Conservation (phyloP, 176 grass and related monocot species). For the Bothriochloa decipiens region DNA sequence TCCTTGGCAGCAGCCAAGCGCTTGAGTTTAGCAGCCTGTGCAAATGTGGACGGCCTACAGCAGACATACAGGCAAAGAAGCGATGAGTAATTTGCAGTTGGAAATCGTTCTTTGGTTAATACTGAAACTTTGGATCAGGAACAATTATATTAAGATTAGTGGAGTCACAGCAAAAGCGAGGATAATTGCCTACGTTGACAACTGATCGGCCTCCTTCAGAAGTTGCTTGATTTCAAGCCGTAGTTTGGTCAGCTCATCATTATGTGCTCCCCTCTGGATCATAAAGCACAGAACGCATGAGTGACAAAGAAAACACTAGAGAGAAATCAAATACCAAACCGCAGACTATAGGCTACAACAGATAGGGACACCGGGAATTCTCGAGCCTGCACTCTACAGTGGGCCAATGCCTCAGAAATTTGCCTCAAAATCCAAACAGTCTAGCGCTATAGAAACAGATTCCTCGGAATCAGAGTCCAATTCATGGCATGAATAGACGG, state of each 20-base stretch:
- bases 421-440: background rate
- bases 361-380: background rate
- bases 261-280: constrained; percentile 66
- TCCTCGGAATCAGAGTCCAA: background rate
- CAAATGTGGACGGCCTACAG: constrained; percentile 92
- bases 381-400: background rate
- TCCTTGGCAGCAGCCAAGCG: constrained; percentile 79
- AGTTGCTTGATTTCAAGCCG: constrained; percentile 76
- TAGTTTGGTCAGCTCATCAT: constrained; percentile 64
- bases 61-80: constrained; percentile 16
- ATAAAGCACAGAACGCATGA: constrained; percentile 5
- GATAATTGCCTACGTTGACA: constrained; percentile 67
- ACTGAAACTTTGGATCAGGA: background rate
- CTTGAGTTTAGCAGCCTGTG: constrained; percentile 90
- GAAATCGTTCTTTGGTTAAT: background rate
- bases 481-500: background rate
- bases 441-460: background rate
- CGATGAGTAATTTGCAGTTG: background rate
- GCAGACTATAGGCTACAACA: background rate
- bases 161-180: background rate
- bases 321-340: background rate
- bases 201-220: constrained; percentile 64
- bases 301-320: background rate
- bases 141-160: background rate
- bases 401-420: background rate